Percentiles rank a stretch among this genome's conserved stretches.
phyloP scores from a whole-genome alignment of 306 rosid genomes.

The Fragaria iinumae region DNA sequence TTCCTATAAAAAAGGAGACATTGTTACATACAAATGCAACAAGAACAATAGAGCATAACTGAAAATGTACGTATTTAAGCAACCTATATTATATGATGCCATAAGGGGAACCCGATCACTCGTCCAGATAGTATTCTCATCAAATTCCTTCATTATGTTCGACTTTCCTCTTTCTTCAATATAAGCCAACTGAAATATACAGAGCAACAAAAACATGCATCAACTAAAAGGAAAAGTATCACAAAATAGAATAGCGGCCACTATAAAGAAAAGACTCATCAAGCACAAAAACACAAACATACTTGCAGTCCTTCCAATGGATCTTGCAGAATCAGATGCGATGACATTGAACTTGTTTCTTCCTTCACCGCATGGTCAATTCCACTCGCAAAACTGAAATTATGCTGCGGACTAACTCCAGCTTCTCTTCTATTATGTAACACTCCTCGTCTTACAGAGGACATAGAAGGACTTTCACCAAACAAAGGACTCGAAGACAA shows the following conservation, averaged over 20 bases:
- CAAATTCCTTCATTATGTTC: constrained; percentile 85
- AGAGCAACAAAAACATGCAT: neutral
- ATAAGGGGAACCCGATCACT: constrained; percentile 86
- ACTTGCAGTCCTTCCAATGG: constrained; percentile 76
- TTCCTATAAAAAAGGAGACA: constrained; percentile 57
- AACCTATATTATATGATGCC: constrained; percentile 95
- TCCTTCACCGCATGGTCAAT: constrained; percentile 51
- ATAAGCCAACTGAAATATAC: constrained; percentile 52
- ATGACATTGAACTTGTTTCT: constrained; percentile 52
- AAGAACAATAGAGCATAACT: constrained; percentile 11
- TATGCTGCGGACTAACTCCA: constrained; percentile 40
- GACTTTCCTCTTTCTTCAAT: constrained; percentile 87
- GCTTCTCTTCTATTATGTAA: constrained; percentile 43
- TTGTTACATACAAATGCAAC: constrained; percentile 11
- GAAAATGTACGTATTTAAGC: neutral
- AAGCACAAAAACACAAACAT: neutral
- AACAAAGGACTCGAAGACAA: constrained; percentile 66
- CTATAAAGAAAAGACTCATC: constrained; percentile 7
- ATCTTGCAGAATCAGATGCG: constrained; percentile 89
- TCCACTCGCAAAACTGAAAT: constrained; percentile 29
- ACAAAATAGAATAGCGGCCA: constrained; percentile 4
- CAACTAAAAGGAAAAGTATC: constrained; percentile 5
- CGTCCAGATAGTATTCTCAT: constrained; percentile 97
- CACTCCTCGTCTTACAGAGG: constrained; percentile 39
- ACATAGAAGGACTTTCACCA: constrained; percentile 58